phyloP scores from a whole-genome alignment of 1,139 yeast species.

The Groenewaldozyma auringiensis region DNA sequence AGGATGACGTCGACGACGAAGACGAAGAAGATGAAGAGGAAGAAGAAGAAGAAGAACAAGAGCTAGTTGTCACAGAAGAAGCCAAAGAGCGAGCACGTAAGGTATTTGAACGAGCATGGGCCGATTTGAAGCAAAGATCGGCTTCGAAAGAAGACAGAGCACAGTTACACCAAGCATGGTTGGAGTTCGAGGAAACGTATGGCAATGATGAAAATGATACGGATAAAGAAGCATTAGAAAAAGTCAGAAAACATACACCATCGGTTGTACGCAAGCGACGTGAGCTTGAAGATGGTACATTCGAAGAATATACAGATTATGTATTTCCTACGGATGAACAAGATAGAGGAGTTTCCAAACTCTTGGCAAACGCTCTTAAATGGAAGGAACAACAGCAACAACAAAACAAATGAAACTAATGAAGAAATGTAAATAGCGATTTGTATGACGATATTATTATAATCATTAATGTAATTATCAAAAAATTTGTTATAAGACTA shows the following conservation, averaged over 20 bases:
- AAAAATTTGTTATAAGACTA: neutral
- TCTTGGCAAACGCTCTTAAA: constrained; percentile 56
- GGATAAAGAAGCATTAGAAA: constrained; percentile 13
- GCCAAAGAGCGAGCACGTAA: constrained; percentile 47
- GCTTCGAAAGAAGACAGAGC: constrained; percentile 42
- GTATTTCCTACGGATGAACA: constrained; percentile 48
- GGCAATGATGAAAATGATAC: constrained; percentile 40
- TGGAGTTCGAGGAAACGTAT: constrained; percentile 54
- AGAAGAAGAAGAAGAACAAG: constrained; percentile 37
- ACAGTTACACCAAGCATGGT: constrained; percentile 54
- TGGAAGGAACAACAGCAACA: constrained; percentile 37
- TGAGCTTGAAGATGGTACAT: constrained; percentile 39
- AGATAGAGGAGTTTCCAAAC: constrained; percentile 38
- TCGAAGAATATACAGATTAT: constrained; percentile 55
- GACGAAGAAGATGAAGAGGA: constrained; percentile 41
- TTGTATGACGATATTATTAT: constrained; percentile 2
- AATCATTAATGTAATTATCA: neutral
- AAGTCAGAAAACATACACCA: constrained; percentile 49
- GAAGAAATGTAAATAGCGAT: neutral
- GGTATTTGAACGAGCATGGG: constrained; percentile 51
- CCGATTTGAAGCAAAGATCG: constrained; percentile 33
- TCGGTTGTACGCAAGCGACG: constrained; percentile 44
- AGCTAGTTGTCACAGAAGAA: constrained; percentile 43
- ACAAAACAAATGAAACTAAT: neutral
- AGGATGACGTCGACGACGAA: constrained; percentile 29